Evolutionary conservation across 257 asterid genomes (phyloP).

Genomic region (Eustoma russellianum): DNA sequence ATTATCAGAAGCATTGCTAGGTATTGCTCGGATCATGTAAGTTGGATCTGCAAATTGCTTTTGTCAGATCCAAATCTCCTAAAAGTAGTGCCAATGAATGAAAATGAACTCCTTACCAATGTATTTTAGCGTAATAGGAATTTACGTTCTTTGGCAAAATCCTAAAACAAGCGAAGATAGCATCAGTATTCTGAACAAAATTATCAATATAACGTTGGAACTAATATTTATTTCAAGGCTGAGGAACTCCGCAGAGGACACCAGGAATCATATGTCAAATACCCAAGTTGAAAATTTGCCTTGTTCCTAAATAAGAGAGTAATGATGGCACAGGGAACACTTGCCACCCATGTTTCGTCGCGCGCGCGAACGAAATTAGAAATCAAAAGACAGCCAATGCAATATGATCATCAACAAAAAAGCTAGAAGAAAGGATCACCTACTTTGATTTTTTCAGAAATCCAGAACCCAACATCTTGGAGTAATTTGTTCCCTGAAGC

Average conservation of each 20-base stretch:
- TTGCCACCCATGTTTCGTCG: no score
- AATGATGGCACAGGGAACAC: background rate
- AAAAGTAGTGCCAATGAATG: background rate
- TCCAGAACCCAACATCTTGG: constrained; percentile 86
- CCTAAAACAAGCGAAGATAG: constrained; percentile 23
- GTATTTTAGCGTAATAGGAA: constrained; percentile 36
- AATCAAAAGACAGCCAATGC: background rate
- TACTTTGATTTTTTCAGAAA: constrained; percentile 78
- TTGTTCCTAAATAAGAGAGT: background rate
- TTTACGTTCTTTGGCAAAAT: constrained; percentile 21
- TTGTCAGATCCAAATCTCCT: constrained; percentile 6
- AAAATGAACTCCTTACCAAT: constrained; percentile 22
- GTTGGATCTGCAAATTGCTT: constrained; percentile 34
- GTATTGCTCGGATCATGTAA: constrained; percentile 51
- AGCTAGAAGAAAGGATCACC: constrained; percentile 3
- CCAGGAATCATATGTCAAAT: background rate
- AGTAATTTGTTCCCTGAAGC: constrained; percentile 88
- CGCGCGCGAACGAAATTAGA: background rate
- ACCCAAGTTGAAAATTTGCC: background rate
- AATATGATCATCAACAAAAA: no score
- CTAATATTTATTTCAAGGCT: background rate
- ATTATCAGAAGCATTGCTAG: constrained; percentile 49
- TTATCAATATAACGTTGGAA: background rate
- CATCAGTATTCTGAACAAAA: constrained; percentile 13
- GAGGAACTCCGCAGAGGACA: background rate